These are phyloP conservation scores for Torrubiellomyces zombiae DNA, from an alignment of 2,329 filamentous ascomycete genomes.

Conservation along the genomic window DNA sequence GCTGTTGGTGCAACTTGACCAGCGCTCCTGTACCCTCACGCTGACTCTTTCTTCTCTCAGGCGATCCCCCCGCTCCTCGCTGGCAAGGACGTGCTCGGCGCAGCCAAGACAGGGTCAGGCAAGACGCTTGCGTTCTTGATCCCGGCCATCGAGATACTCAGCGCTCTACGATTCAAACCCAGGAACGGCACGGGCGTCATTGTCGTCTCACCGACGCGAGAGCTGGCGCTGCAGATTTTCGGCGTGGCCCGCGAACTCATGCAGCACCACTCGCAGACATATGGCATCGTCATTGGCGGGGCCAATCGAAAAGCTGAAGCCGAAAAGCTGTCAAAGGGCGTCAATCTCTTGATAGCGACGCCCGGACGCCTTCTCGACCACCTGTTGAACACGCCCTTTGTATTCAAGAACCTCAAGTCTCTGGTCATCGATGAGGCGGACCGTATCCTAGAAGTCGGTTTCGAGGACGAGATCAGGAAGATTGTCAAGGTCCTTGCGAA, in stretches of 20 bases:
- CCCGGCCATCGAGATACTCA: constrained; percentile 84
- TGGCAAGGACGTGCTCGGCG: constrained; percentile 82
- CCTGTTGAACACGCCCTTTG: constrained; percentile 79
- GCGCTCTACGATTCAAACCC: constrained; percentile 81
- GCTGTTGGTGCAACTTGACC: constrained; percentile 28
- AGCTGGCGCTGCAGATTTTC: constrained; percentile 90
- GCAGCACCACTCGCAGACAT: constrained; percentile 83
- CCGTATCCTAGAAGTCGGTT: constrained; percentile 88
- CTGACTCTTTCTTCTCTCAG: constrained; percentile 5
- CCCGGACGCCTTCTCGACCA: constrained; percentile 88
- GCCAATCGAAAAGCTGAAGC: constrained; percentile 82
- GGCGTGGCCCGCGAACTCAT: constrained; percentile 87
- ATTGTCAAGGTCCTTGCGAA: constrained; percentile 89
- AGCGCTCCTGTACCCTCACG: neutral
- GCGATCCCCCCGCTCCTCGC: constrained; percentile 79
- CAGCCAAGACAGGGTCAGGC: constrained; percentile 88
- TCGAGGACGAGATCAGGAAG: constrained; percentile 95
- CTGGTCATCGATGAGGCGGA: constrained; percentile 95
- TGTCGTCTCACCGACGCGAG: constrained; percentile 81
- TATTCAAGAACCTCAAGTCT: constrained; percentile 83
- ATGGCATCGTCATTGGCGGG: constrained; percentile 90
- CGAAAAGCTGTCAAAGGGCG: constrained; percentile 84
- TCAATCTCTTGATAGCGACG: constrained; percentile 88
- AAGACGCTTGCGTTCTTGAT: constrained; percentile 94
- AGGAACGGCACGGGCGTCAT: constrained; percentile 86